These are phyloP conservation scores for Cyberlindnera petersonii DNA, from an alignment of 805 yeast species.

Conservation along the genomic window DNA sequence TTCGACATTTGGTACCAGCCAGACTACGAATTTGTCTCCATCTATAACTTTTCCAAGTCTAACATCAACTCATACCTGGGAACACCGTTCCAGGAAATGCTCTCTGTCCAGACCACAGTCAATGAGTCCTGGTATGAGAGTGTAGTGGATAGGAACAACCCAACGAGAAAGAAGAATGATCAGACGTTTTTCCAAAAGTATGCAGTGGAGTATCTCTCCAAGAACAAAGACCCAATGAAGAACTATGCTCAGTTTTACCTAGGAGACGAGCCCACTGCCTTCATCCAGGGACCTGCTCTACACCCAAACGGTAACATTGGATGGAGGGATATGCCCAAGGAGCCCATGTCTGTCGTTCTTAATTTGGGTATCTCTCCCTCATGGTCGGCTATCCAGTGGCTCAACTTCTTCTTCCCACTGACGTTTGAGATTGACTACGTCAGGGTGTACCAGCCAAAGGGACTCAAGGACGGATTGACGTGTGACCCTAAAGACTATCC, in stretches of 20 bases:
- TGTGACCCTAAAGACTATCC: slow-evolving; percentile 49
- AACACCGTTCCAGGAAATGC: slow-evolving; percentile 49
- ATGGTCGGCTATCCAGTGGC: slow-evolving; percentile 52
- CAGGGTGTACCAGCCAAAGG: slow-evolving; percentile 46
- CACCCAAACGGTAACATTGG: slow-evolving; percentile 49
- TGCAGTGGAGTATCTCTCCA: slow-evolving; percentile 41
- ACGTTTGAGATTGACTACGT: slow-evolving; percentile 44
- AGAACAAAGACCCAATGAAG: slow-evolving; percentile 26
- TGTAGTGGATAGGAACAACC: slow-evolving; percentile 26
- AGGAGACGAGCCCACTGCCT: slow-evolving; percentile 45
- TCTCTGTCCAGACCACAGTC: slow-evolving; percentile 42
- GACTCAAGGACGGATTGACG: slow-evolving; percentile 32
- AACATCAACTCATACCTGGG: slow-evolving; percentile 45
- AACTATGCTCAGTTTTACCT: slow-evolving; percentile 38
- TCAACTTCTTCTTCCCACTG: slow-evolving; percentile 39
- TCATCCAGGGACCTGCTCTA: slow-evolving; percentile 39
- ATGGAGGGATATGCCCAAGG: slow-evolving; percentile 45
- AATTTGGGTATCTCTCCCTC: slow-evolving; percentile 47
- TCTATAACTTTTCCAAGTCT: slow-evolving; percentile 38
- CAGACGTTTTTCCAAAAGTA: slow-evolving; percentile 36
- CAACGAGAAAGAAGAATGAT: slow-evolving; percentile 1
- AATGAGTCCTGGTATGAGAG: slow-evolving; percentile 43
- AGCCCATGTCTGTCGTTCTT: slow-evolving; percentile 47
- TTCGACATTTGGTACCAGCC: slow-evolving; percentile 50
- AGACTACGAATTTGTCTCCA: slow-evolving; percentile 43